These are phyloP conservation scores for Excoecaria cochinchinensis DNA, from an alignment of 345 rosid genomes.

Conservation along the genomic window DNA sequence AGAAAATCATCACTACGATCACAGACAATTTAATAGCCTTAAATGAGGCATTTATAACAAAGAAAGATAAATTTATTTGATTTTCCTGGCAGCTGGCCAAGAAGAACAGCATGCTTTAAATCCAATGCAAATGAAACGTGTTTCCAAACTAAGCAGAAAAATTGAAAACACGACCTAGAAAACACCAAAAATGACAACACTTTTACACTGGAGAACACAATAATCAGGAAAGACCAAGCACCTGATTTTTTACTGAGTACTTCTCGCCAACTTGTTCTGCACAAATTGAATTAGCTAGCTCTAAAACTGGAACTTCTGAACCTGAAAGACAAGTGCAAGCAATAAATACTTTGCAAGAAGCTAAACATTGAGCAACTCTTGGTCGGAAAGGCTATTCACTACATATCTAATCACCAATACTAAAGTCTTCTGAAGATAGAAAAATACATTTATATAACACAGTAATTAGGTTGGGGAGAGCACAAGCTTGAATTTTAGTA, in stretches of 20 bases:
- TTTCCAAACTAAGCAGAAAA: background rate
- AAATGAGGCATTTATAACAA: background rate
- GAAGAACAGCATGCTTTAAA: background rate
- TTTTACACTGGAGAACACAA: conserved; percentile 11
- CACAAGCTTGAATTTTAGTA: background rate
- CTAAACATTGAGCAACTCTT: background rate
- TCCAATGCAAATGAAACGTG: background rate
- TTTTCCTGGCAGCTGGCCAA: too few relatives aligned
- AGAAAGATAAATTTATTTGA: background rate
- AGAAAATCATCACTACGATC: background rate
- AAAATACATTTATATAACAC: background rate
- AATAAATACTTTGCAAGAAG: background rate
- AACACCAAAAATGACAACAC: background rate
- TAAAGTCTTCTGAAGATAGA: background rate
- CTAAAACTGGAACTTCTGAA: conserved; percentile 50
- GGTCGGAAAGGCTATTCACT: background rate
- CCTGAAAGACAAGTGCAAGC: conserved; percentile 48
- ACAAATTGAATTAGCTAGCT: conserved; percentile 72
- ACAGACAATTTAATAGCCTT: background rate
- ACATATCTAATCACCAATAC: background rate
- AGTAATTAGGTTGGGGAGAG: background rate
- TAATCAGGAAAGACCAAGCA: conserved; percentile 16
- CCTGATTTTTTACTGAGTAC: conserved; percentile 28
- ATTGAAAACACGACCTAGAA: background rate
- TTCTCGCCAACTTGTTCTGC: conserved; percentile 43